A percentile compares a stretch with the other conserved stretches of the same genome.
phyloP scores from a whole-genome alignment of 192 early-diverging fungal genomes.

The Coemansia sp. region DNA sequence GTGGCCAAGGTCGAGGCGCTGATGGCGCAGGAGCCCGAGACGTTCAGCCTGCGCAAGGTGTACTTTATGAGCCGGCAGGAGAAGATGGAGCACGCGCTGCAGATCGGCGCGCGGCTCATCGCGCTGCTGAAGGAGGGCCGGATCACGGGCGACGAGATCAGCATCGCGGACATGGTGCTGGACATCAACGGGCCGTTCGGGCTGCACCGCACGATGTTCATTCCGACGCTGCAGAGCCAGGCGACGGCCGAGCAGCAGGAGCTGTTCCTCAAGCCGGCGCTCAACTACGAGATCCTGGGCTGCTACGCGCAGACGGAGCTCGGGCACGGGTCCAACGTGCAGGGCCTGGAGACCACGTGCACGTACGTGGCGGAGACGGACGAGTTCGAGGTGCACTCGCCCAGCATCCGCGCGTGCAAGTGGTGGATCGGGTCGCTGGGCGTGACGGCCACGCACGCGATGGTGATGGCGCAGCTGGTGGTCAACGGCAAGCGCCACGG shows the following conservation, averaged over 20 bases:
- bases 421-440: constrained; percentile 91
- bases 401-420: constrained; percentile 76
- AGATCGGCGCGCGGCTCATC: constrained; percentile 65
- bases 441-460: constrained; percentile 77
- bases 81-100: constrained; percentile 63
- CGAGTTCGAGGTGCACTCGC: constrained; percentile 86
- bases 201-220: constrained; percentile 83
- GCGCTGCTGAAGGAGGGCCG: constrained; percentile 58
- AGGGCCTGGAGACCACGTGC: constrained; percentile 88
- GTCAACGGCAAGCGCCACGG: constrained; percentile 76
- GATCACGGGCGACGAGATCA: constrained; percentile 33
- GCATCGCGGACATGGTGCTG: constrained; percentile 63
- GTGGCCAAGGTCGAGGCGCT: constrained; percentile 62
- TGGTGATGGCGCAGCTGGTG: constrained; percentile 84
- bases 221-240: constrained; percentile 76
- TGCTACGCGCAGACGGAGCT: constrained; percentile 90
- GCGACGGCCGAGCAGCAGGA: constrained; percentile 78
- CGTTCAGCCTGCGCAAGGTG: constrained; percentile 68
- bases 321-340: constrained; percentile 71
- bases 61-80: constrained; percentile 76
- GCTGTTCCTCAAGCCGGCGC: constrained; percentile 73
- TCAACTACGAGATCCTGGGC: constrained; percentile 77
- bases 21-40: constrained; percentile 68
- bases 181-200: constrained; percentile 59
- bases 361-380: constrained; percentile 81